These are phyloP conservation scores for Nemania sp. DNA, from an alignment of 2,329 filamentous ascomycete species.

Conservation along the genomic window DNA sequence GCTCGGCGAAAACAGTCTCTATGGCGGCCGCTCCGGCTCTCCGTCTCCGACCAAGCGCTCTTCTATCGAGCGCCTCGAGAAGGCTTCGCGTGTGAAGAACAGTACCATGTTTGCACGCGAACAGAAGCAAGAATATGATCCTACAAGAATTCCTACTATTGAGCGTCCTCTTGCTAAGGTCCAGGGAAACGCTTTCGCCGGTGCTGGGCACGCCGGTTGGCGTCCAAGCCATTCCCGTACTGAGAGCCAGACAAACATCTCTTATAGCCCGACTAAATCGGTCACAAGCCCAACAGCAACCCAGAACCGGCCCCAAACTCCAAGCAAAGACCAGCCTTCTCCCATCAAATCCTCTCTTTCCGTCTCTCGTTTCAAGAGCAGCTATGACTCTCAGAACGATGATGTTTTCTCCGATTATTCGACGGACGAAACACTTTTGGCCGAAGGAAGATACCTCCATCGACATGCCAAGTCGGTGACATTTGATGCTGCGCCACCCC, in stretches of 20 bases:
- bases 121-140: conserved; percentile 90
- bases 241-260: conserved; percentile 64
- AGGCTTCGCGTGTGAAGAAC: conserved; percentile 93
- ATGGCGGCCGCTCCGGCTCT: conserved; percentile 61
- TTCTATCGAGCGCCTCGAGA: conserved; percentile 94
- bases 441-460: conserved; percentile 69
- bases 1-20: conserved; percentile 70
- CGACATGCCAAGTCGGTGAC: conserved; percentile 96
- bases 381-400: conserved; percentile 69
- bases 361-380: conserved; percentile 65
- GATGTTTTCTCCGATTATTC: conserved; percentile 70
- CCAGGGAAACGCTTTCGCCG: conserved; percentile 71
- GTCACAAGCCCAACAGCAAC: conserved; percentile 36
- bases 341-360: conserved; percentile 90
- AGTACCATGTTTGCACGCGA: conserved; percentile 96
- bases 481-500: conserved; percentile 89
- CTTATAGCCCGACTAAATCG: conserved; percentile 57
- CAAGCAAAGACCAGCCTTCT: conserved; percentile 72
- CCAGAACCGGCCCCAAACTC: conserved; percentile 48
- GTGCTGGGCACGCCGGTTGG: conserved; percentile 57
- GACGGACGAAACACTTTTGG: conserved; percentile 60
- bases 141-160: conserved; percentile 72
- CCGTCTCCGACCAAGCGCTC: conserved; percentile 78
- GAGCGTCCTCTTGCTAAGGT: conserved; percentile 81
- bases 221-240: conserved; percentile 55